phyloP scores from a whole-genome alignment of 176 grass and related monocot genomes.

The Musa troglodytarum region DNA sequence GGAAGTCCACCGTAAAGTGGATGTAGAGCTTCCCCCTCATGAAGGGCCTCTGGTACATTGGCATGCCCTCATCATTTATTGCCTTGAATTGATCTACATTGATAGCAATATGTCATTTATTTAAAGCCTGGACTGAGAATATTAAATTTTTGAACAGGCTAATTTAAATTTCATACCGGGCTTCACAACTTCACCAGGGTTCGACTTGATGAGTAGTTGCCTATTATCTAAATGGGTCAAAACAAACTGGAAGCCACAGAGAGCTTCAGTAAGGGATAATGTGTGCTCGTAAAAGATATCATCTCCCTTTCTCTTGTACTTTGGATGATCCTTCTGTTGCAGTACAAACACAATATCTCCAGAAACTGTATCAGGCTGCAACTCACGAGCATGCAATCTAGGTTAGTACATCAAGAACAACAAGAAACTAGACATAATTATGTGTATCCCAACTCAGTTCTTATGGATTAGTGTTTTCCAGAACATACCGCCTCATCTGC shows the following conservation, averaged over 20 bases:
- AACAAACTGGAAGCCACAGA: conserved; percentile 89
- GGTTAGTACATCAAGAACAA: conserved; percentile 15
- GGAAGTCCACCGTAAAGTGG: conserved; percentile 81
- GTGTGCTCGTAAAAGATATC: conserved; percentile 94
- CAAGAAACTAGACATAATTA: conserved; percentile 6
- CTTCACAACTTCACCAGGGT: conserved; percentile 83
- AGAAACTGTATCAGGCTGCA: conserved; percentile 83
- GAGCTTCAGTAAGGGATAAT: conserved; percentile 73
- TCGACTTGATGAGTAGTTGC: conserved; percentile 77
- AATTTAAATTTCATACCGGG: conserved; percentile 42
- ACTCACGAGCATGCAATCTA: not conserved
- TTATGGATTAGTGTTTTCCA: not conserved
- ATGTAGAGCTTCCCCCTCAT: conserved; percentile 98
- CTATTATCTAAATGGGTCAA: conserved; percentile 93
- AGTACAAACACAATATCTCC: conserved; percentile 91
- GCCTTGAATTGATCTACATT: conserved; percentile 84
- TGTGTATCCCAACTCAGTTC: too few relatives aligned
- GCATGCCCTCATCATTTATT: conserved; percentile 90
- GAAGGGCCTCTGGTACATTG: conserved; percentile 84
- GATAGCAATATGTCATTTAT: not conserved
- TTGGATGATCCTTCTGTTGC: conserved; percentile 89
- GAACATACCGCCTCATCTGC: conserved; percentile 82
- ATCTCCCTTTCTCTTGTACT: conserved; percentile 90
- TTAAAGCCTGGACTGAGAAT: not conserved
- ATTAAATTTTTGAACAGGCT: not conserved